Evolutionary conservation across 1,139 yeast genomes (phyloP).

Genomic region (Geotrichum histeridarum): DNA sequence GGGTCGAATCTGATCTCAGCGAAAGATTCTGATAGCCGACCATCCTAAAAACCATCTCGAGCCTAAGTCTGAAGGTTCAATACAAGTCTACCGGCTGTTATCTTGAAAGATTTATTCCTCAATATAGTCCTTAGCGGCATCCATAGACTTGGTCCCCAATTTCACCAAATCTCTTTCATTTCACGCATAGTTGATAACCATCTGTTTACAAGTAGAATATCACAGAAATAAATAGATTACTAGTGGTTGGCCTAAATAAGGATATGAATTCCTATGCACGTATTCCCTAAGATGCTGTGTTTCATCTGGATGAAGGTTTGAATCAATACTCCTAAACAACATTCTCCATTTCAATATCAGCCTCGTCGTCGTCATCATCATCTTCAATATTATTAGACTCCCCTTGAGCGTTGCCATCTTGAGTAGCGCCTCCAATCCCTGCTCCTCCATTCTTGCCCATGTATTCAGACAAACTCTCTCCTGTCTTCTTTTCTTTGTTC

Average conservation of each 20-base stretch:
- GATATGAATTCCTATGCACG: too few relatives aligned
- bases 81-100: too few relatives aligned
- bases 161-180: too few relatives aligned
- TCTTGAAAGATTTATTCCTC: too few relatives aligned
- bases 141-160: too few relatives aligned
- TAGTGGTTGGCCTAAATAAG: too few relatives aligned
- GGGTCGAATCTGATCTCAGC: not conserved
- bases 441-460: slow-evolving; percentile 23
- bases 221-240: too few relatives aligned
- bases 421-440: slow-evolving; percentile 10
- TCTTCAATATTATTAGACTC: slow-evolving; percentile 19
- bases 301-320: not conserved
- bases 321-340: slow-evolving; percentile 17
- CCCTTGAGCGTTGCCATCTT: slow-evolving; percentile 1
- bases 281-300: not conserved
- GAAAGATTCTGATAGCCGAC: not conserved
- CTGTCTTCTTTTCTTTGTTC: slow-evolving; percentile 40
- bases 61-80: too few relatives aligned
- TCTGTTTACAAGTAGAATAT: too few relatives aligned
- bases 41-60: too few relatives aligned
- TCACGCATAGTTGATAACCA: too few relatives aligned
- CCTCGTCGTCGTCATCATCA: slow-evolving; percentile 34
- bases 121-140: too few relatives aligned
- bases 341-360: slow-evolving; percentile 34
- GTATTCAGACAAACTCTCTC: slow-evolving; percentile 28